These are phyloP conservation scores for Hypocrella siamensis DNA, from an alignment of 2,329 filamentous ascomycete genomes.

Conservation along the genomic window DNA sequence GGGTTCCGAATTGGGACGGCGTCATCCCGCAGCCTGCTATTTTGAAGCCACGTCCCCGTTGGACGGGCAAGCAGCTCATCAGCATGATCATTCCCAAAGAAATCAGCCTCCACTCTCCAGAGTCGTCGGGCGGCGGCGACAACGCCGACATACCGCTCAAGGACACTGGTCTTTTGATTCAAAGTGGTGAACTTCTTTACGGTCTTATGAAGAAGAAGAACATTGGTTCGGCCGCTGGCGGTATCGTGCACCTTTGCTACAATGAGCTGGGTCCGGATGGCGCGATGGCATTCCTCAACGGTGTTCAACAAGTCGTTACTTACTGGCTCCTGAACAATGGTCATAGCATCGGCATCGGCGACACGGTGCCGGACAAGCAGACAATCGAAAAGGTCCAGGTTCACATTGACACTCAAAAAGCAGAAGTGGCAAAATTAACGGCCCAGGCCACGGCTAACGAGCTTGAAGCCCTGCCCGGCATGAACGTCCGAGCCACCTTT, in stretches of 20 bases:
- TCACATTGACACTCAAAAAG: constrained; percentile 69
- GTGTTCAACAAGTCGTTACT: constrained; percentile 83
- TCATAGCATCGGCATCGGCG: constrained; percentile 95
- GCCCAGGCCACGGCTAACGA: constrained; percentile 67
- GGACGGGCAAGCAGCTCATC: constrained; percentile 96
- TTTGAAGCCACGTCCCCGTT: constrained; percentile 76
- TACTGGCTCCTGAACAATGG: constrained; percentile 96
- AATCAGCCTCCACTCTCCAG: constrained; percentile 61
- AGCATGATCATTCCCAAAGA: constrained; percentile 82
- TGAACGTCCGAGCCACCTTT: constrained; percentile 97
- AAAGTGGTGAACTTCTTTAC: constrained; percentile 78
- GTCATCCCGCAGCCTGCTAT: constrained; percentile 89
- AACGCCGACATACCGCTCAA: constrained; percentile 45
- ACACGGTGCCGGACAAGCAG: constrained; percentile 78
- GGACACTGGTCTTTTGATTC: constrained; percentile 69
- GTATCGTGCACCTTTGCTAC: constrained; percentile 90
- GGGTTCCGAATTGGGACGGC: constrained; percentile 96
- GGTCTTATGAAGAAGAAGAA: constrained; percentile 88
- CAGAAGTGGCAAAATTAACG: constrained; percentile 62
- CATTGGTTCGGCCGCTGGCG: constrained; percentile 76
- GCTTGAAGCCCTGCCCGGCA: constrained; percentile 87
- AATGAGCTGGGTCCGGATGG: constrained; percentile 81
- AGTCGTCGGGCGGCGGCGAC: constrained; percentile 20
- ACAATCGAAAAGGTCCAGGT: constrained; percentile 77
- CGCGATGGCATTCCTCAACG: constrained; percentile 91